Evolutionary conservation across 169 alveolate genomes (phyloP).

Genomic region (Eimeria necatrix): DNA sequence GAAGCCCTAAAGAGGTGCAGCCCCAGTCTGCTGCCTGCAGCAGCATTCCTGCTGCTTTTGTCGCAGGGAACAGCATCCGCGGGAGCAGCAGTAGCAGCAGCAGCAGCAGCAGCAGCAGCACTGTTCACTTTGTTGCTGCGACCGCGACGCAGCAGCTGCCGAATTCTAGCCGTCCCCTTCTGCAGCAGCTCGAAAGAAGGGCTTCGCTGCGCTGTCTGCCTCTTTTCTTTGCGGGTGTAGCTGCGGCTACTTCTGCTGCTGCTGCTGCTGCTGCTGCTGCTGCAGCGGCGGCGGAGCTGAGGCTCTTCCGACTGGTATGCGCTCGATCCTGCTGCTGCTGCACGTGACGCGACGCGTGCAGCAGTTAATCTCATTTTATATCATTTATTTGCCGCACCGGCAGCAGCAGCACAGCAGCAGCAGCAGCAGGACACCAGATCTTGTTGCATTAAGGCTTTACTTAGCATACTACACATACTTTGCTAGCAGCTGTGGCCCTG

Average conservation of each 20-base stretch:
- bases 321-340: slow-evolving; percentile 31
- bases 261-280: slow-evolving; percentile 59
- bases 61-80: background rate
- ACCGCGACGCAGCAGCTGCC: slow-evolving; percentile 59
- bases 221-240: background rate
- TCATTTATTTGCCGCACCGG: background rate
- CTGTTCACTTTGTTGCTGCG: slow-evolving; percentile 1
- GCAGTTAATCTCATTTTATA: background rate
- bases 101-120: slow-evolving; percentile 36
- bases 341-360: slow-evolving; percentile 8
- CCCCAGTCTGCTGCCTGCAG: background rate
- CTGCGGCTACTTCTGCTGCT: slow-evolving; percentile 29
- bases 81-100: background rate
- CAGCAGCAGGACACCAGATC: background rate
- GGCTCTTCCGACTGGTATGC: background rate
- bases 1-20: background rate
- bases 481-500: background rate
- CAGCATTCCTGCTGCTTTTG: background rate
- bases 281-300: background rate
- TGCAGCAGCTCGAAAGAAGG: slow-evolving; percentile 49
- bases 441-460: background rate
- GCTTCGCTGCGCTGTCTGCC: slow-evolving; percentile 1
- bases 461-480: background rate
- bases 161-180: slow-evolving; percentile 21
- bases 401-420: slow-evolving; percentile 62